Evolutionary conservation across 2,329 filamentous ascomycete genomes (phyloP), one percentile per base, ranked within the genome.

Genomic region (Pseudogymnoascus sp.): DNA sequence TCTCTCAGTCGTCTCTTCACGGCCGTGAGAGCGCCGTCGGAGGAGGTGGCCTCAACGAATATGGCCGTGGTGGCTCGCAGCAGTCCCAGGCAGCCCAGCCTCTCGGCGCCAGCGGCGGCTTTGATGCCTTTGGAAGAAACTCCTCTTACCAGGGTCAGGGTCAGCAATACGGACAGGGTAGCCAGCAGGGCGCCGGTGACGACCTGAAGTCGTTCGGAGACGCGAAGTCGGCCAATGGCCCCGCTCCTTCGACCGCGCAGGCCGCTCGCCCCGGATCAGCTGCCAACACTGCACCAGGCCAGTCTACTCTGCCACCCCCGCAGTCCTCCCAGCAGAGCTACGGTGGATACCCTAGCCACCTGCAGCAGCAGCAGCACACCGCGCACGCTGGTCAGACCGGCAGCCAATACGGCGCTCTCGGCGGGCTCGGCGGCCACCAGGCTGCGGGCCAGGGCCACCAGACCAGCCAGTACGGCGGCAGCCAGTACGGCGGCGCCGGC

Each of bases 381-480:
- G 66, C 73, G 35, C 73, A 74, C 49, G 72, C 70, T 35, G 71
- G 65, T 61, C 73, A 75, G 64, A 64, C 68, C 36, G 71, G 68
- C 16, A 71, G 69, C 63, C 72, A 73, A 63, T 74, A 75, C 62
- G 70, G 68, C 19, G 70, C 67, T 45, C 76, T 83, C 39, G 80
- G 80, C 62, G 80, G 80, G 58, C 75, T 81, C 55, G 79, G 79
- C 49, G 74, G 72, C 45, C 78, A 80, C 66, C 78, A 79, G 66
- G 75, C 73, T 61, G 69, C 64, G 64, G 75, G 73, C 28, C 77
- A 76, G 64, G 76, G 73, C 33, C 76, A 75, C 63, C 75, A 77
- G 64, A 71, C 66, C 66, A 74, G 71, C 70, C 78, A 80, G 71
- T 73, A 75, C 68, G 71, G 72, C 63, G 76, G 73, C 63, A 74